Evolutionary conservation across 1,139 yeast genomes (phyloP).

Genomic region (Debaryomyces fabryi): DNA sequence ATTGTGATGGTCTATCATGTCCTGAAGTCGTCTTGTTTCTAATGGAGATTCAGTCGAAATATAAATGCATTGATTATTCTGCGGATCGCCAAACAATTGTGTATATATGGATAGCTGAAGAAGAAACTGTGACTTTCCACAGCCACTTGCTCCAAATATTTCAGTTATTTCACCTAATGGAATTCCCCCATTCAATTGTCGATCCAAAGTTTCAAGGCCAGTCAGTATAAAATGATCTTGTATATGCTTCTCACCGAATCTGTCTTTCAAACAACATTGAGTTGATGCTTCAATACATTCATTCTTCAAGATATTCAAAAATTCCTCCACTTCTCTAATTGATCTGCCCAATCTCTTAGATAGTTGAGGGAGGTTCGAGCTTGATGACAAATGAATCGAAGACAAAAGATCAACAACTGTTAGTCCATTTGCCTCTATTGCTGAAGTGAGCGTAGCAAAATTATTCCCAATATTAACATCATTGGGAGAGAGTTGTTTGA

Average conservation of each 20-base stretch:
- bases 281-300: constrained; percentile 18
- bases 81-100: constrained; percentile 44
- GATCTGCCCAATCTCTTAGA: constrained; percentile 52
- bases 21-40: constrained; percentile 61
- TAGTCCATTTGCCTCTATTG: constrained; percentile 24
- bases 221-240: constrained; percentile 47
- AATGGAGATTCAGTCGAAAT: constrained; percentile 77
- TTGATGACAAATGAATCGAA: constrained; percentile 9
- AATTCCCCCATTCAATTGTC: constrained; percentile 67
- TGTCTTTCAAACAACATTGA: constrained; percentile 7
- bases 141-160: constrained; percentile 79
- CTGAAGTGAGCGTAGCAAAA: constrained; percentile 19
- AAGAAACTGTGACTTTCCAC: constrained; percentile 81
- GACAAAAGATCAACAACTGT: constrained; percentile 28
- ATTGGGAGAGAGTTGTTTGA: constrained; percentile 25
- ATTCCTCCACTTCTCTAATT: constrained; percentile 47
- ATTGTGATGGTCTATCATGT: constrained; percentile 29
- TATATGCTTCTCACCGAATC: constrained; percentile 1
- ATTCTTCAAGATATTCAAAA: constrained; percentile 30
- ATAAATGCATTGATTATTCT: constrained; percentile 50
- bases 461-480: constrained; percentile 16
- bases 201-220: constrained; percentile 63
- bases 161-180: constrained; percentile 71
- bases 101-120: constrained; percentile 64
- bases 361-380: constrained; percentile 25